Evolutionary conservation across 257 asterid genomes (phyloP).

Genomic region (Solanum etuberosum): DNA sequence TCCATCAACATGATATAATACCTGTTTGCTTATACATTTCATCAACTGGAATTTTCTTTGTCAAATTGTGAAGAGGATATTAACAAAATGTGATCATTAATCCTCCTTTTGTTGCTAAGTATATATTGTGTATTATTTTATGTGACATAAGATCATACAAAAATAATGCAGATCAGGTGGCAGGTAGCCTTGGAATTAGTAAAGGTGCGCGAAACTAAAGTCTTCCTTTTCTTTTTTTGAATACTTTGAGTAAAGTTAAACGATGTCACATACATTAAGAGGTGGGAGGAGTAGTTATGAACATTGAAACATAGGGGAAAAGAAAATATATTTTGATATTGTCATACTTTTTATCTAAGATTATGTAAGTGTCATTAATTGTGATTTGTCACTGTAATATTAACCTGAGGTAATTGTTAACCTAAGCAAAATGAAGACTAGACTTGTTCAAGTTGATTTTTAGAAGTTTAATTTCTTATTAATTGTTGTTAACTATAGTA

Average conservation of each 20-base stretch:
- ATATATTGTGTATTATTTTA: neutral
- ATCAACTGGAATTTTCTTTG: neutral
- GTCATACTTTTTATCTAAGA: neutral
- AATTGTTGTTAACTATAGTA: neutral
- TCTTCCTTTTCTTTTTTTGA: too few relatives aligned
- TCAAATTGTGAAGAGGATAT: neutral
- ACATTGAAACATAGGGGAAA: too few relatives aligned
- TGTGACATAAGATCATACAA: neutral
- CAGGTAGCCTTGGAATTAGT: neutral
- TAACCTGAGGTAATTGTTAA: neutral
- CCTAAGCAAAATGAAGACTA: neutral
- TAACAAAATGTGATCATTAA: neutral
- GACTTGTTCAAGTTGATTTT: neutral
- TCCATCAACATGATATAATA: neutral
- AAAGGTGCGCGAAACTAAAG: neutral
- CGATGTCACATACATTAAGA: neutral
- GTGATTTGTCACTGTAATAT: neutral
- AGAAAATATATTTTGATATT: neutral
- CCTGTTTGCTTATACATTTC: neutral
- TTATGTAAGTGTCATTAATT: neutral
- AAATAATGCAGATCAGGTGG: neutral
- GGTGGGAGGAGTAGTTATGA: neutral
- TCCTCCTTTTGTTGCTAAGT: neutral
- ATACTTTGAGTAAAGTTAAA: neutral
- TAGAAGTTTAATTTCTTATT: neutral